Conservation (phyloP, 768 basidiomycete genomes). For the Tylopilus intermedius region DNA sequence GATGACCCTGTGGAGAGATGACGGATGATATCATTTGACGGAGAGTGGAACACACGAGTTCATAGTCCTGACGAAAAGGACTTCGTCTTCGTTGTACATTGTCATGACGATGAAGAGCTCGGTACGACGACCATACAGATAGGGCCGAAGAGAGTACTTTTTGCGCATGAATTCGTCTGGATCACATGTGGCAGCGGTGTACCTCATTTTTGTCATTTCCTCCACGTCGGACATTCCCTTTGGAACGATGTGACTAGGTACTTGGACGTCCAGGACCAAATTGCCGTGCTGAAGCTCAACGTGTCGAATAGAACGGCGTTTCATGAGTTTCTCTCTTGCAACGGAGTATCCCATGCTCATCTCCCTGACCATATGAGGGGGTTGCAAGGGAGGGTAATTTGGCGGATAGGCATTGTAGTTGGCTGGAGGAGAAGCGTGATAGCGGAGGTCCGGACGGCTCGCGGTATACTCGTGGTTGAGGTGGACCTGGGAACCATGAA, state of each 20-base stretch:
- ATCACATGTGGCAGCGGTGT: constrained; percentile 86
- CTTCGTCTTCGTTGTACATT: constrained; percentile 92
- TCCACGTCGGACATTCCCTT: constrained; percentile 55
- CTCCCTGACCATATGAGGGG: constrained; percentile 45
- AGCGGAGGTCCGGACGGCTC: constrained; percentile 39
- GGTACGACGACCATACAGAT: constrained; percentile 72
- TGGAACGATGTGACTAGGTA: constrained; percentile 77
- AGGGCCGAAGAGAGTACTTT: constrained; percentile 75
- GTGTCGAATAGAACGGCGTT: constrained; percentile 70
- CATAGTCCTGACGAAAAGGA: constrained; percentile 76
- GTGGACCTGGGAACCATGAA: constrained; percentile 67
- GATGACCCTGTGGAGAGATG: constrained; percentile 53
- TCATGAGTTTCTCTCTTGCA: constrained; percentile 78
- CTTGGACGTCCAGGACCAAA: constrained; percentile 76
- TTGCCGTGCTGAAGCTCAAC: constrained; percentile 81
- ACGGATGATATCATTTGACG: constrained; percentile 1
- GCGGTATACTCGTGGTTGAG: constrained; percentile 60
- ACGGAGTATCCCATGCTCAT: constrained; percentile 57
- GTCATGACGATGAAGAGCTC: constrained; percentile 96
- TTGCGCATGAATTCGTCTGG: constrained; percentile 81
- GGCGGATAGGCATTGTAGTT: constrained; percentile 38
- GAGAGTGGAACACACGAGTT: constrained; percentile 54
- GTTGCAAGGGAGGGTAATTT: constrained; percentile 59
- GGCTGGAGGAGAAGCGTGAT: constrained; percentile 39
- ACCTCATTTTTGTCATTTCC: constrained; percentile 80